These are phyloP conservation scores for Daldinia sp. DNA, from an alignment of 2,329 filamentous ascomycete genomes.

Conservation along the genomic window DNA sequence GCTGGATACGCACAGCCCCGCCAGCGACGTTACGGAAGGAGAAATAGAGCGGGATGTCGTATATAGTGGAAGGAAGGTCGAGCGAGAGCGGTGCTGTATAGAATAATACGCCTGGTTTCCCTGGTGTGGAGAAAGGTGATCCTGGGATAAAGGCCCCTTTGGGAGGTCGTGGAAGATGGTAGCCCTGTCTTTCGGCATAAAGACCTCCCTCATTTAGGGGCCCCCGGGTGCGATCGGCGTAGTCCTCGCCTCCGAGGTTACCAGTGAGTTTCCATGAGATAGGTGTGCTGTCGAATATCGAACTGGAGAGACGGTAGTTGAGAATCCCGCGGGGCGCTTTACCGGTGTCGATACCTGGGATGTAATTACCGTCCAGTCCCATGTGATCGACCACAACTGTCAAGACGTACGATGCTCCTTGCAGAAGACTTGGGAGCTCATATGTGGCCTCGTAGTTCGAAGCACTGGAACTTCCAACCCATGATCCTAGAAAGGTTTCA, in stretches of 20 bases:
- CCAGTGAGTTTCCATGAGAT: slow-evolving; percentile 75
- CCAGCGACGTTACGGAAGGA: slow-evolving; percentile 62
- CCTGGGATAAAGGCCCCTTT: slow-evolving; percentile 56
- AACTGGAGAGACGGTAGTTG: slow-evolving; percentile 62
- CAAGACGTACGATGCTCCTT: slow-evolving; percentile 68
- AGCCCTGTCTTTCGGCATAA: slow-evolving; percentile 72
- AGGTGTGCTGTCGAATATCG: slow-evolving; percentile 29
- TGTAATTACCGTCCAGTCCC: slow-evolving; percentile 70
- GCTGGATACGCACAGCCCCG: slow-evolving; percentile 62
- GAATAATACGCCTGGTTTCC: slow-evolving; percentile 65
- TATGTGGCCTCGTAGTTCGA: slow-evolving; percentile 49
- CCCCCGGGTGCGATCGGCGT: slow-evolving; percentile 69
- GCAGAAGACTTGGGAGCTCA: slow-evolving; percentile 63
- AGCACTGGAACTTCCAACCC: slow-evolving; percentile 28
- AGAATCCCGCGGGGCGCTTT: slow-evolving; percentile 73
- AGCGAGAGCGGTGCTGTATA: slow-evolving; percentile 68
- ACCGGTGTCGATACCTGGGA: slow-evolving; percentile 64
- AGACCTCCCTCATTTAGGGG: slow-evolving; percentile 76
- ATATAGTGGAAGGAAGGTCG: slow-evolving; percentile 61
- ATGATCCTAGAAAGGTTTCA: slow-evolving; percentile 69
- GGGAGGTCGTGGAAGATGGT: slow-evolving; percentile 68
- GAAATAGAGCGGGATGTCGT: slow-evolving; percentile 73
- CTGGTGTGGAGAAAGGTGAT: slow-evolving; percentile 50
- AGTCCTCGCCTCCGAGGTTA: slow-evolving; percentile 74
- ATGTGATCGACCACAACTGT: slow-evolving; percentile 80